Base-by-base conservation (phyloP, 202 grass and related monocot genomes). In the Tripidium arundinaceum region DNA sequence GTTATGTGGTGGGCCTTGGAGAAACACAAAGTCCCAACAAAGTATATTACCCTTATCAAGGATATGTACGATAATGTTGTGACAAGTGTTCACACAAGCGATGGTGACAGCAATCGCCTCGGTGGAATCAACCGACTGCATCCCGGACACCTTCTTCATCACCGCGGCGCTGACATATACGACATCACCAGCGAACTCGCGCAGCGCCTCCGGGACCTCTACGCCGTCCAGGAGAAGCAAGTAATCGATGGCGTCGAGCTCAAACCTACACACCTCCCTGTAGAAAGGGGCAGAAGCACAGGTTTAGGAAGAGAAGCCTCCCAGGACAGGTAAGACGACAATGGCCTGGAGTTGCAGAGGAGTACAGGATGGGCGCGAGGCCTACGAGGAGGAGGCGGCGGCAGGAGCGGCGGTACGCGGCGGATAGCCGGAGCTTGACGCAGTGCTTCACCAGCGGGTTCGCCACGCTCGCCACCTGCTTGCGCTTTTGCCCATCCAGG, bases 401-500 rank as follows among this genome's bases (percentile, higher is more conserved):
- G 21, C 9, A 58, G 54, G 54, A 58, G 34, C 86, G 84, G 43
- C 95, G 92, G 84, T 98, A 93, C 24, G 90, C 80, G 69, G 90
- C 80, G 37, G 86, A 93, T 58, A 91, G 84, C 39, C 95, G 90
- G 80, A 98, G 92, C 88, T 89, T 93, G 10, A 98, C 92, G 68
- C 90, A 94, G 86, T 94, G 95, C 86, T 98, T 98, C 83, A 94
- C 95, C 34, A 98, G 69, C 7, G 95, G 90, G 68, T 98, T 98
- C 28, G 88, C 82, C 49, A 90, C 88, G 82, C 95, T 98, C 67
- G 84, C 83, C 88, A 98, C 88, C 86, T 83, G 79, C 81, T 85
- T 94, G 77, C 36, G 77, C 65, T 65, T 81, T 78, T 91, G 81
- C 85, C 72, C 71, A 6, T 7, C 37, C 64, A 24, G 71, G 46